phyloP scores from a whole-genome alignment of 306 rosid species.

The Albizia julibrissin region DNA sequence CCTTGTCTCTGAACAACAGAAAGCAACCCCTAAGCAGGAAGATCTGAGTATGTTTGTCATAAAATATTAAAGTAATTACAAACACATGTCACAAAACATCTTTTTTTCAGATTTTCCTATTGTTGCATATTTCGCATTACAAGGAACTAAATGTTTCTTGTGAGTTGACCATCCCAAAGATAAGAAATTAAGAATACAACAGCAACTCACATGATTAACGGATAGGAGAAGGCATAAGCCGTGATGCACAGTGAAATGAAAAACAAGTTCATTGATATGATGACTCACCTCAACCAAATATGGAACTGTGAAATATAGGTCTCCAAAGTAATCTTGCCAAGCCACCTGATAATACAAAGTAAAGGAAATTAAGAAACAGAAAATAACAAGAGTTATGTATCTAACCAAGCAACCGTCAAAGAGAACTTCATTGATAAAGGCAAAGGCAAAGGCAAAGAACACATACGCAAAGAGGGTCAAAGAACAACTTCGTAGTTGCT shows the following conservation, averaged over 20 bases:
- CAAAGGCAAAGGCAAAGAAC: constrained; percentile 41
- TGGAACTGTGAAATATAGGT: constrained; percentile 99
- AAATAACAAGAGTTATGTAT: constrained; percentile 23
- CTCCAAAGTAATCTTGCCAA: constrained; percentile 97
- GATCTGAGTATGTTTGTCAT: background rate
- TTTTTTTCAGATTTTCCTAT: constrained; percentile 4
- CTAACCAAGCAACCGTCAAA: constrained; percentile 15
- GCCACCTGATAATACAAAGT: constrained; percentile 70
- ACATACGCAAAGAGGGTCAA: constrained; percentile 91
- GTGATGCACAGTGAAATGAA: background rate
- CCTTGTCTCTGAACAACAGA: constrained; percentile 21
- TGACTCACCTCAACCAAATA: constrained; percentile 95
- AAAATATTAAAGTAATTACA: background rate
- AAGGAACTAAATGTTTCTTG: constrained; percentile 3
- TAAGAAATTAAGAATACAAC: constrained; percentile 25
- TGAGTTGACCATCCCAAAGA: constrained; percentile 25
- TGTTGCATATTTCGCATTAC: constrained; percentile 7
- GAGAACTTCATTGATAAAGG: constrained; percentile 31
- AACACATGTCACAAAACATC: background rate
- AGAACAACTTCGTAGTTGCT: constrained; percentile 80
- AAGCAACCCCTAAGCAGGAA: background rate
- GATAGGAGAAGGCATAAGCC: background rate
- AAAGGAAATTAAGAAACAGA: constrained; percentile 19
- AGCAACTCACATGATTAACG: constrained; percentile 19
- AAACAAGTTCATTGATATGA: constrained; percentile 14